These are phyloP conservation scores for Dactylellina drechsleri DNA, from an alignment of 2,329 filamentous ascomycete species.

Conservation along the genomic window DNA sequence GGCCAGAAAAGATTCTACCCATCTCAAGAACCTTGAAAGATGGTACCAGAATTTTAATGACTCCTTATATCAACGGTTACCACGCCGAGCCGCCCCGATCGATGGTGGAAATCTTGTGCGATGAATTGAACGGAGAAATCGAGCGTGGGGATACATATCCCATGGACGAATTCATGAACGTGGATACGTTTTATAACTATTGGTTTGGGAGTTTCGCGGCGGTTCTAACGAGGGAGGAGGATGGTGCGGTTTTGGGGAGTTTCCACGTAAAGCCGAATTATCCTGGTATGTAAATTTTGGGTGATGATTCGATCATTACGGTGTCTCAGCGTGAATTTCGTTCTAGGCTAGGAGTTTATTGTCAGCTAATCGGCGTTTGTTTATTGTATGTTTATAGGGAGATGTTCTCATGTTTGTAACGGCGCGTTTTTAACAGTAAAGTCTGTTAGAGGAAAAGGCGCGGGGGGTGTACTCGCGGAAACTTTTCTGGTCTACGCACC, in stretches of 20 bases:
- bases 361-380: not conserved
- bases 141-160: conserved; percentile 76
- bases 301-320: no score
- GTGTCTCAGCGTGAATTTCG: not conserved
- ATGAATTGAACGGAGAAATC: conserved; percentile 76
- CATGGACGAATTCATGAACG: conserved; percentile 71
- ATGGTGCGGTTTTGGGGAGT: conserved; percentile 68
- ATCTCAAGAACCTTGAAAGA: conserved; percentile 27
- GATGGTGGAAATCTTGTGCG: conserved; percentile 64
- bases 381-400: conserved; percentile 59
- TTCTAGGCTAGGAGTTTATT: not conserved
- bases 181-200: conserved; percentile 72
- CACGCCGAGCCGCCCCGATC: conserved; percentile 14
- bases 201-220: conserved; percentile 80
- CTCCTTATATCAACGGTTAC: conserved; percentile 43
- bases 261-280: conserved; percentile 52
- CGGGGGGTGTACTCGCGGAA: conserved; percentile 80
- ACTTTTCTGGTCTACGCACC: conserved; percentile 81
- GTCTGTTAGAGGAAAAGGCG: conserved; percentile 76
- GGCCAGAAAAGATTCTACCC: conserved; percentile 23
- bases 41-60: conserved; percentile 36
- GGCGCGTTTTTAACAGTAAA: conserved; percentile 81
- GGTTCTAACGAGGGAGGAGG: conserved; percentile 73
- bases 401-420: conserved; percentile 80
- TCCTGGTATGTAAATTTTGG: conserved; percentile 27